Conservation (phyloP, 2,329 filamentous ascomycete species). For the Cladophialophora yegresii region DNA sequence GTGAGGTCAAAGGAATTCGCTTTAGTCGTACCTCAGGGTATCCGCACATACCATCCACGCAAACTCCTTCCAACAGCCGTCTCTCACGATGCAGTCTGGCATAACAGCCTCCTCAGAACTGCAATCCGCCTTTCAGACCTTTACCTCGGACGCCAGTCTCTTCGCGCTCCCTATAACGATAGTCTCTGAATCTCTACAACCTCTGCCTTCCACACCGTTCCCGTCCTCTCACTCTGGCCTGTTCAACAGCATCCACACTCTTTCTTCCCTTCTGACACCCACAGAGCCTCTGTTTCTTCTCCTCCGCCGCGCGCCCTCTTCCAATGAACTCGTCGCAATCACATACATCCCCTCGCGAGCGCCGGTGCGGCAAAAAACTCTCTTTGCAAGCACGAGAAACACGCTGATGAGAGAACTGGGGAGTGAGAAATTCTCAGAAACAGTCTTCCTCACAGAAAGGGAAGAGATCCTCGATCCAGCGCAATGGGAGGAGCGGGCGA, state of each 20-base stretch:
- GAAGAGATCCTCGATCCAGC: constrained; percentile 58
- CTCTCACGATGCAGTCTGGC: constrained; percentile 1
- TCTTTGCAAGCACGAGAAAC: constrained; percentile 65
- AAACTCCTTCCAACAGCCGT: not conserved
- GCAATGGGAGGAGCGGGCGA: constrained; percentile 57
- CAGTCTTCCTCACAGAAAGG: constrained; percentile 61
- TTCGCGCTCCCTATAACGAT: constrained; percentile 54
- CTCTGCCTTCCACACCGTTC: constrained; percentile 46
- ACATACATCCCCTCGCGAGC: constrained; percentile 66
- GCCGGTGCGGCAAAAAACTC: constrained; percentile 65
- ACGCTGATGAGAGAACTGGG: constrained; percentile 63
- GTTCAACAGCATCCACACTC: constrained; percentile 53
- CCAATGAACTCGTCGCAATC: constrained; percentile 51
- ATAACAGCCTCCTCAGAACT: constrained; percentile 49
- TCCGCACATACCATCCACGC: not conserved
- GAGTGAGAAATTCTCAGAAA: constrained; percentile 60
- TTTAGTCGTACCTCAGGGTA: not conserved
- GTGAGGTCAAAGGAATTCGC: not conserved
- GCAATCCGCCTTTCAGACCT: constrained; percentile 50
- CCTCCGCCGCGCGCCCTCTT: constrained; percentile 47
- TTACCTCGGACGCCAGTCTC: constrained; percentile 45
- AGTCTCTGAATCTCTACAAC: constrained; percentile 47
- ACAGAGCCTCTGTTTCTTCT: constrained; percentile 63
- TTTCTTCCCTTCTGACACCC: constrained; percentile 56
- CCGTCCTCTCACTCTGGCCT: constrained; percentile 45